Percentiles rank a stretch among this genome's conserved stretches.
Conservation (phyloP, 108 stramenopile species). For the Seminavis robusta region DNA sequence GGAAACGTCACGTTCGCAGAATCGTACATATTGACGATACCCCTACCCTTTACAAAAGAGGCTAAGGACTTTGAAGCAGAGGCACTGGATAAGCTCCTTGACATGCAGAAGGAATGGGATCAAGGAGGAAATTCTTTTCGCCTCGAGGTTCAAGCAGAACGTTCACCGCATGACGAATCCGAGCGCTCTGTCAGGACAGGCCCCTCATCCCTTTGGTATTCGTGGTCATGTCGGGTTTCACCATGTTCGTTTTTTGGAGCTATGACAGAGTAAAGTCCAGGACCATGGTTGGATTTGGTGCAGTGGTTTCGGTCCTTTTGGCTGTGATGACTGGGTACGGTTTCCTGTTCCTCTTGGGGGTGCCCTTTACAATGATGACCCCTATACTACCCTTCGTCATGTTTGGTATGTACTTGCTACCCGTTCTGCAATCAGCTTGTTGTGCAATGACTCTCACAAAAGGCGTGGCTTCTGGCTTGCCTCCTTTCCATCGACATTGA, state of each 20-base stretch:
- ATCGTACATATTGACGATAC: conserved; percentile 1
- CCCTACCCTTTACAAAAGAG: not conserved
- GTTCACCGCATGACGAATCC: too few relatives aligned
- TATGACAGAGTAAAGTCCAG: conserved; percentile 1
- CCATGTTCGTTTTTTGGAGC: not conserved
- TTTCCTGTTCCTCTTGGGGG: not conserved
- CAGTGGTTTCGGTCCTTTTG: not conserved
- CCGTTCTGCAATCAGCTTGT: too few relatives aligned
- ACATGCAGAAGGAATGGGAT: too few relatives aligned
- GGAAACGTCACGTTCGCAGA: not conserved
- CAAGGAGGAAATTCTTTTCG: too few relatives aligned
- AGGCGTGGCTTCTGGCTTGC: too few relatives aligned
- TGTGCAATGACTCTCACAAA: too few relatives aligned
- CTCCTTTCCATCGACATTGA: too few relatives aligned
- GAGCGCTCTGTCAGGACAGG: not conserved
- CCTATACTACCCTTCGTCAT: not conserved
- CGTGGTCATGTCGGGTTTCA: not conserved
- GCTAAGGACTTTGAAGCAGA: conserved; percentile 12
- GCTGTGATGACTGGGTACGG: not conserved
- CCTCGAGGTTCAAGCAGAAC: too few relatives aligned
- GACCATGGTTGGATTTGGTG: not conserved
- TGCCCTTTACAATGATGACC: conserved; percentile 1
- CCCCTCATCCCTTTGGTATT: conserved; percentile 1
- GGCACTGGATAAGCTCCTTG: conserved; percentile 9
- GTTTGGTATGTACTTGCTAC: not conserved